Evolutionary conservation across 2,329 filamentous ascomycete species (phyloP).

Genomic region (Alternaria viburni): DNA sequence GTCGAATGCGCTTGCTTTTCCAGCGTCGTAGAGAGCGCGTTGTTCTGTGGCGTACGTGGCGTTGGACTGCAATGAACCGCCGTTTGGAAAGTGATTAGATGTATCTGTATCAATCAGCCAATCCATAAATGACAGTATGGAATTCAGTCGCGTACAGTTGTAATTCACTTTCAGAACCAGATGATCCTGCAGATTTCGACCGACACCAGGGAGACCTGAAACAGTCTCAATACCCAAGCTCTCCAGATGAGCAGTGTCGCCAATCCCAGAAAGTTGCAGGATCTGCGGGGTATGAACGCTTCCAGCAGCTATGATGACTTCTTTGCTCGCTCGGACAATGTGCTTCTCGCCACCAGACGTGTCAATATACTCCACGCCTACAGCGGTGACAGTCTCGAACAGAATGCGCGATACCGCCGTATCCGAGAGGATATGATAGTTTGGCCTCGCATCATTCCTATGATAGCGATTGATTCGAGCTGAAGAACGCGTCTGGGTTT

Average conservation of each 20-base stretch:
- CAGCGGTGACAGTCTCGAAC: slow-evolving; percentile 20
- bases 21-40: slow-evolving; percentile 31
- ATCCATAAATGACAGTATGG: background rate
- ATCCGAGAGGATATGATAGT: slow-evolving; percentile 37
- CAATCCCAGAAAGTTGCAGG: slow-evolving; percentile 68
- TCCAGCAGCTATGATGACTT: slow-evolving; percentile 66
- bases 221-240: slow-evolving; percentile 18
- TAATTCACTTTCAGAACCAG: slow-evolving; percentile 25
- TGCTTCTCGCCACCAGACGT: slow-evolving; percentile 1
- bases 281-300: slow-evolving; percentile 66
- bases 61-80: slow-evolving; percentile 25
- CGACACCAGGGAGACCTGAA: slow-evolving; percentile 34
- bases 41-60: slow-evolving; percentile 38
- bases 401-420: slow-evolving; percentile 24
- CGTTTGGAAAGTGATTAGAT: slow-evolving; percentile 22
- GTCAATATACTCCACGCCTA: slow-evolving; percentile 26
- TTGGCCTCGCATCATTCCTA: slow-evolving; percentile 30
- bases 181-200: slow-evolving; percentile 38
- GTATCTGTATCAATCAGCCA: slow-evolving; percentile 4
- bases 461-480: slow-evolving; percentile 43
- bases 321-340: slow-evolving; percentile 37
- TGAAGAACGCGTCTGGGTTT: slow-evolving; percentile 36
- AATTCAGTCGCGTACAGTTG: slow-evolving; percentile 19
- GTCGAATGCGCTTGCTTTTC: slow-evolving; percentile 35
- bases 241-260: slow-evolving; percentile 32